These are phyloP conservation scores for Penicillium aurantiogriseum DNA, from an alignment of 2,329 filamentous ascomycete species.

Conservation along the genomic window DNA sequence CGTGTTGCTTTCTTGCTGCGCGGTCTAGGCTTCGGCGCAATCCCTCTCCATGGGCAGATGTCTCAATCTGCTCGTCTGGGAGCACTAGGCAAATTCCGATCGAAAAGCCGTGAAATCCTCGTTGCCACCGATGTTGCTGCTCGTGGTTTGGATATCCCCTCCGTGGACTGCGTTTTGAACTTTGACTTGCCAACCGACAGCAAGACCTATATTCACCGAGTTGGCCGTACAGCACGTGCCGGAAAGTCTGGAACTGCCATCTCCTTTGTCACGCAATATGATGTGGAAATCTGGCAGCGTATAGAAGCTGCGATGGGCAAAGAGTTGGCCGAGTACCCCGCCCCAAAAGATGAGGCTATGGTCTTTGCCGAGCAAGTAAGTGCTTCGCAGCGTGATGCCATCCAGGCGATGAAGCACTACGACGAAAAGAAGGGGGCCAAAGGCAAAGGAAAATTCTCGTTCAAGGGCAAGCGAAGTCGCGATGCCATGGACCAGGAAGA, in stretches of 20 bases:
- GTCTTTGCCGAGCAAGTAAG: conserved; percentile 63
- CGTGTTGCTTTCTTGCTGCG: conserved; percentile 79
- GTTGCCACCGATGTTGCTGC: conserved; percentile 91
- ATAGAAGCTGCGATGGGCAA: conserved; percentile 81
- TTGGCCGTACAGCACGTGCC: conserved; percentile 82
- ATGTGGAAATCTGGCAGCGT: conserved; percentile 73
- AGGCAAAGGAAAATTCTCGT: conserved; percentile 48
- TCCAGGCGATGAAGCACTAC: conserved; percentile 77
- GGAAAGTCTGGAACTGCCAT: conserved; percentile 81
- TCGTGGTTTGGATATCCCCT: conserved; percentile 86
- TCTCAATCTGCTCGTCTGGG: conserved; percentile 83
- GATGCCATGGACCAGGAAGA: conserved; percentile 76
- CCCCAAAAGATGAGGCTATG: conserved; percentile 80
- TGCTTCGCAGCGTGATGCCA: conserved; percentile 77
- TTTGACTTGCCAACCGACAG: conserved; percentile 79
- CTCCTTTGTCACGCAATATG: conserved; percentile 78
- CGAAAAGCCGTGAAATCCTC: conserved; percentile 76
- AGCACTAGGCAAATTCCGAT: conserved; percentile 85
- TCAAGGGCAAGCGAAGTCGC: conserved; percentile 54
- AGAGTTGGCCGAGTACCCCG: conserved; percentile 67
- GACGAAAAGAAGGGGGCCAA: conserved; percentile 63
- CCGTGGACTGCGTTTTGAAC: conserved; percentile 85
- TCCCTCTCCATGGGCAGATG: conserved; percentile 89
- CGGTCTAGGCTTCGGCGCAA: conserved; percentile 81
- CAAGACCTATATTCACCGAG: conserved; percentile 88